A percentile compares a stretch with the other conserved stretches of the same genome.
Evolutionary conservation across 352 stramenopile genomes (phyloP).

Genomic region (Globisporangium paroecandrum): DNA sequence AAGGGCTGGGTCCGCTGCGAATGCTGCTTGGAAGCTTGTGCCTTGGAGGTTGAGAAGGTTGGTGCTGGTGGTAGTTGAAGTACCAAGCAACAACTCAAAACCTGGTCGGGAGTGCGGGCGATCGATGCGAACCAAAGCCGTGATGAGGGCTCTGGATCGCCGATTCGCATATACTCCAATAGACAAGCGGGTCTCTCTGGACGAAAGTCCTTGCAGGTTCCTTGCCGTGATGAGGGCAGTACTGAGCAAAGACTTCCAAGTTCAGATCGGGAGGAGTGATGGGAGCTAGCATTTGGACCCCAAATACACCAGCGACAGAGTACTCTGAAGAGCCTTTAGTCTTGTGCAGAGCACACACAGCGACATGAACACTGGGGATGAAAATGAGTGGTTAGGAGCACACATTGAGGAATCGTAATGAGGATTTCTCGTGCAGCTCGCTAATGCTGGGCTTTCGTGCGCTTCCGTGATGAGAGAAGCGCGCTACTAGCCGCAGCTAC

Average conservation of each 20-base stretch:
- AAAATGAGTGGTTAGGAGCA: neutral
- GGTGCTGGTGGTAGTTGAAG: too few relatives aligned
- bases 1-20: too few relatives aligned
- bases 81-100: too few relatives aligned
- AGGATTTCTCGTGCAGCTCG: neutral
- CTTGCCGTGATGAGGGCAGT: neutral
- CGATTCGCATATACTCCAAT: neutral
- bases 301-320: neutral
- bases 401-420: slow-evolving; percentile 3
- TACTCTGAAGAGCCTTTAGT: neutral
- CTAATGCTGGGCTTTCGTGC: neutral
- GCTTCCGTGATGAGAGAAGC: slow-evolving; percentile 4
- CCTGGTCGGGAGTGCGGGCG: too few relatives aligned
- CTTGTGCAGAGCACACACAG: neutral
- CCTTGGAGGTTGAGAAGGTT: too few relatives aligned
- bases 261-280: neutral
- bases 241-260: neutral
- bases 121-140: neutral
- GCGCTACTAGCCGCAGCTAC: neutral
- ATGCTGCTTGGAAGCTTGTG: too few relatives aligned
- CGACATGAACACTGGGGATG: neutral
- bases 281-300: neutral
- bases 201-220: neutral
- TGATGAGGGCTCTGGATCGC: neutral
- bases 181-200: neutral